Base-by-base conservation (phyloP, 1,284 basidiomycete species). In the Wallemia hederae region DNA sequence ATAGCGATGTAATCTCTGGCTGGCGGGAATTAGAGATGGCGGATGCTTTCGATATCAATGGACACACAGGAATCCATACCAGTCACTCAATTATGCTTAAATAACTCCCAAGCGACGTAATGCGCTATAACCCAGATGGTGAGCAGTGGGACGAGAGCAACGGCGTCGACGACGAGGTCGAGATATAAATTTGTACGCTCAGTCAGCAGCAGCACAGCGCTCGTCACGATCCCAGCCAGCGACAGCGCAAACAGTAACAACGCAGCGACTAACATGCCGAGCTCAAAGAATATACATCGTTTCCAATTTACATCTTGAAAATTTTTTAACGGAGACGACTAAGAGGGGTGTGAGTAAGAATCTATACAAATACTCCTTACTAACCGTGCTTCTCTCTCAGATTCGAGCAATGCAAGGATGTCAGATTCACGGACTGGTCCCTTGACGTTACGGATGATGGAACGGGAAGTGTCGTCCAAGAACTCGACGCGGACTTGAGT, bases 401-500 rank as follows among this genome's bases (percentile, higher is more conserved):
- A 87, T 79, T 99, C 94, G 72, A 98, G 79, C 68, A 99, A 77
- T 68, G 91, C 90, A 66, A 99, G 79, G 71, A 98, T 97, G 74
- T 99, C 94, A 74, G 91, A 81, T 74, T 89, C 85, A 67, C 88
- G 79, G 66, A 97, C 91, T 65, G 92, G 91, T 26, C 94, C 94
- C 77, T 98, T 98, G 69, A 98, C 94, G 78, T 98, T 98, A 67
- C 92, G 87, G 76, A 98, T 94, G 75, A 99, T 94, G 66, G 85
- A 84, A 69, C 94, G 86, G 67, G 81, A 81, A 61, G 84, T 81
- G 73, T 98, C 92, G 74, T 98, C 92, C 85, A 98, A 84, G 78
- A 99, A 97, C 74, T 98, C 92, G 68, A 99, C 94, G 67, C 92
- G 89, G 74, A 97, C 91, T 78, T 98, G 94, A 66, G 90, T 98